Base-by-base conservation (phyloP, 306 rosid species). In the Lathyrus aphaca region DNA sequence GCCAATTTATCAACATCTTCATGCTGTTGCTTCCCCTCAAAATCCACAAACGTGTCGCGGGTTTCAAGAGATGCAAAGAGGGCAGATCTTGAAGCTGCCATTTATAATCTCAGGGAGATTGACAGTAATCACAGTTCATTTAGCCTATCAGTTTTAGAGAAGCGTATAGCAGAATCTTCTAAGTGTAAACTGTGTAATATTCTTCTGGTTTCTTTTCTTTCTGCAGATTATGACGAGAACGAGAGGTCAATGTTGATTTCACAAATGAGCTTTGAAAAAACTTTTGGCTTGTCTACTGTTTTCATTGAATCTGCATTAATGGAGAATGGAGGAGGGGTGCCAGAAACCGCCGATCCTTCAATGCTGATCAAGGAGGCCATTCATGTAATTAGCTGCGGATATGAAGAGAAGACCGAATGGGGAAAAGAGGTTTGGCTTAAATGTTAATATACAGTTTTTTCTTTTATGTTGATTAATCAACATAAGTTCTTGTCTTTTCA, bases 321-420 rank as follows among this genome's bases (percentile, higher is more conserved):
- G 97, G 99, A 94, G 74, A 84, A 87, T 39, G 99, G 99, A 72
- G 98, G 98, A 73, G 97, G 99, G 74, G 95, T 86, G 8, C 85
- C 97, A 8, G 99, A 94, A 53, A 82, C 96, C 54, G 83, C 80
- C 1, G 82, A 94, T 74, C 85, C 99, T 57, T 62, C 99, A 2
- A 78, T 79, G 53, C 80, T 94, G 82, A 87, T 94, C 84, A 94
- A 85, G 70, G 99, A 94, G 74, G 99, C 99, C 23, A 84, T 94
- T 82, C 99, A 94, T 77, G 99, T 94, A 74, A 94, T 94, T 71
- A 57, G 97, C 74, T 90, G 97, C 35, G 95, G 97, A 51, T 94
- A 94, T 72, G 99, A 94, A 86, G 97, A 94, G 85, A 94, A 94
- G 81, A 91, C 99, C 5, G 90, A 80, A 15, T 94, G 99, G 99